Base-by-base conservation (phyloP, 768 basidiomycete species). In the Vishniacozyma victoriae region DNA sequence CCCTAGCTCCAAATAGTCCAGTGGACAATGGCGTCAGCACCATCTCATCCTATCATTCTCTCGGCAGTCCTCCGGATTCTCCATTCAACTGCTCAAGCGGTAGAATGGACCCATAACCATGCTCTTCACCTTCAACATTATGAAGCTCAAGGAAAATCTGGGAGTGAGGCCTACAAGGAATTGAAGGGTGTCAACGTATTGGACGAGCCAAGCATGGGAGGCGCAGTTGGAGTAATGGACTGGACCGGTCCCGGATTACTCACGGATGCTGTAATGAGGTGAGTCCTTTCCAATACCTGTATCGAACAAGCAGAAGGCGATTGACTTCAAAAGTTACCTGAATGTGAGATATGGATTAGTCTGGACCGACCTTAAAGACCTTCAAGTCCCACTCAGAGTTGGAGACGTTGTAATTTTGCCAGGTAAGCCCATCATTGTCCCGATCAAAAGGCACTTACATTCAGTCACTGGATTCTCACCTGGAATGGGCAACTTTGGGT, bases 11-110 rank as follows among this genome's bases (percentile, higher is more conserved):
- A 76, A 51, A 67, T 77, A 20, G 72, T 72, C 1, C 76, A 77
- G 54, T 77, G 76, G 76, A 76, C 76, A 1, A 65, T 77, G 44
- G 64, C 72, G 0, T 66, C 70, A 1, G 57, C 74, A 0, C 74
- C 73, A 12, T 56, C 54, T 26, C 76, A 77, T 46, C 76, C 76
- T 13, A 70, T 76, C 35, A 48, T 73, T n/a, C 57, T 77, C 42
- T 73, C 75, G 38, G 69, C 70, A 5, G 37, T 76, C 3, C 60
- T 73, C 3, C 69, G 74, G 2, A 66, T 77, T 44, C 52, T 64
- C 31, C 69, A 71, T 25, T 40, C 56, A 14, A 71, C 69, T 1
- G 54, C 60, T 0, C 40, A 51, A 18, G 66, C 62, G 12, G 38
- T 68, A 9, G 50, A 60, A 19, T 69, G 64, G 52, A 35, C 54